Conservation (phyloP, 2,329 filamentous ascomycete genomes). For the Magnaporthiopsis rhizophila region DNA sequence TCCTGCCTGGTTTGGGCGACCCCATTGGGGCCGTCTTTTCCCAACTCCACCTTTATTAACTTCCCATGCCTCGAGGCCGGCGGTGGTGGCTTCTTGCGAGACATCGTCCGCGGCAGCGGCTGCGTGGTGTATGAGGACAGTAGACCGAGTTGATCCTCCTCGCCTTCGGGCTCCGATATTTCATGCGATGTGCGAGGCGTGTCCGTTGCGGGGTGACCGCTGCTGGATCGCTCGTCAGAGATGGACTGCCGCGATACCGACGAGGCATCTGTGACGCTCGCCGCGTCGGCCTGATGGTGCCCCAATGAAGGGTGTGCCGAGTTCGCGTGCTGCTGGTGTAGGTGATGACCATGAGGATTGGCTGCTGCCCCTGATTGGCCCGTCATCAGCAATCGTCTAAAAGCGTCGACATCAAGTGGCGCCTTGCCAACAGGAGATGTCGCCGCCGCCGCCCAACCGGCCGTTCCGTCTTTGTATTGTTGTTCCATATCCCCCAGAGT, state of each 20-base stretch:
- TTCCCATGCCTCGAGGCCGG: conserved; percentile 74
- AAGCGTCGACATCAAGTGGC: conserved; percentile 68
- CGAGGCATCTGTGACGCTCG: conserved; percentile 49
- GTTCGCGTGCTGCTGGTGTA: conserved; percentile 14
- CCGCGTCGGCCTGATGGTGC: conserved; percentile 26
- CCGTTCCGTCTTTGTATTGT: conserved; percentile 18
- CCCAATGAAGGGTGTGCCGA: conserved; percentile 1
- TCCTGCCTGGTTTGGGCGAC: neutral
- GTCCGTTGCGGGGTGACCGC: conserved; percentile 23
- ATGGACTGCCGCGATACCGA: conserved; percentile 52
- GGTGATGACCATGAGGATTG: conserved; percentile 19
- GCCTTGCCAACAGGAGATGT: conserved; percentile 25
- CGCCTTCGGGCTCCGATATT: conserved; percentile 41
- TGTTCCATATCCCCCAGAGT: conserved; percentile 44
- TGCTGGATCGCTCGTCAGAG: conserved; percentile 31
- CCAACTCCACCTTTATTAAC: conserved; percentile 48
- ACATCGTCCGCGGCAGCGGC: conserved; percentile 12
- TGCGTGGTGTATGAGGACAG: conserved; percentile 12
- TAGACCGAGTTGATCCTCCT: conserved; percentile 33
- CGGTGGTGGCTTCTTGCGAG: conserved; percentile 58
- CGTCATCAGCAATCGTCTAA: conserved; percentile 68
- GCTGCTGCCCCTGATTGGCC: conserved; percentile 42
- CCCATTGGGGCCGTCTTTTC: conserved; percentile 19
- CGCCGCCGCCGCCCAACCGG: conserved; percentile 23
- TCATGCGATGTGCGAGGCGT: conserved; percentile 54